Evolutionary conservation across 1,284 basidiomycete genomes (phyloP).

Genomic region (Trametes versicolor): DNA sequence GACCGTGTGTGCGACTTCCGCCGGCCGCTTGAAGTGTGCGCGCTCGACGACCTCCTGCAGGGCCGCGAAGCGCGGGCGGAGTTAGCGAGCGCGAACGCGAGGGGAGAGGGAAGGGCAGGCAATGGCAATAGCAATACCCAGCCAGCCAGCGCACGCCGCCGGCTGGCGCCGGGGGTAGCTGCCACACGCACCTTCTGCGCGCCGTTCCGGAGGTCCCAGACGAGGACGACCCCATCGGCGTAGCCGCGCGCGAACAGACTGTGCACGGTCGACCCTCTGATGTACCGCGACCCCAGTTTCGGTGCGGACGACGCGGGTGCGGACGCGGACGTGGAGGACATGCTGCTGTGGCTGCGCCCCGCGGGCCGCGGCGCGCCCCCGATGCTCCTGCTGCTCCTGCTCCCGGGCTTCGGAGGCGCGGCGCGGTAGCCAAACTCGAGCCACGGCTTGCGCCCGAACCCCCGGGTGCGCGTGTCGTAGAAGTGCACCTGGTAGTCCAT

Average conservation of each 20-base stretch:
- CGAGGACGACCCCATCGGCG: conserved; percentile 52
- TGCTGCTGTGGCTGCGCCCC: conserved; percentile 12
- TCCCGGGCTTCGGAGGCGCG: conserved; percentile 30
- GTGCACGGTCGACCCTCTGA: conserved; percentile 43
- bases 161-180: conserved; percentile 17
- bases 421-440: conserved; percentile 56
- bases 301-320: conserved; percentile 8
- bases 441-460: conserved; percentile 51
- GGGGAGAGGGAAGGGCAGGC: conserved; percentile 14
- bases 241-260: conserved; percentile 57
- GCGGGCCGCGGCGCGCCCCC: conserved; percentile 9
- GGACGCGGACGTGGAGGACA: background rate
- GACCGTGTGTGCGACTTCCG: conserved; percentile 54
- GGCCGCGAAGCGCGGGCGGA: conserved; percentile 12
- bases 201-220: conserved; percentile 61
- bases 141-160: background rate
- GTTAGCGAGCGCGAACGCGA: conserved; percentile 22
- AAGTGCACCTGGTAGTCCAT: conserved; percentile 58
- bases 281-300: conserved; percentile 36
- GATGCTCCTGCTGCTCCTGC: conserved; percentile 20
- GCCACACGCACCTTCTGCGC: conserved; percentile 48
- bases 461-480: conserved; percentile 53
- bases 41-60: conserved; percentile 47
- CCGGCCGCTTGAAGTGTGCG: conserved; percentile 44
- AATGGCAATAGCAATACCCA: too few relatives aligned